These are phyloP conservation scores for Leptodontidium sp. DNA, from an alignment of 2,329 filamentous ascomycete species.

Conservation along the genomic window DNA sequence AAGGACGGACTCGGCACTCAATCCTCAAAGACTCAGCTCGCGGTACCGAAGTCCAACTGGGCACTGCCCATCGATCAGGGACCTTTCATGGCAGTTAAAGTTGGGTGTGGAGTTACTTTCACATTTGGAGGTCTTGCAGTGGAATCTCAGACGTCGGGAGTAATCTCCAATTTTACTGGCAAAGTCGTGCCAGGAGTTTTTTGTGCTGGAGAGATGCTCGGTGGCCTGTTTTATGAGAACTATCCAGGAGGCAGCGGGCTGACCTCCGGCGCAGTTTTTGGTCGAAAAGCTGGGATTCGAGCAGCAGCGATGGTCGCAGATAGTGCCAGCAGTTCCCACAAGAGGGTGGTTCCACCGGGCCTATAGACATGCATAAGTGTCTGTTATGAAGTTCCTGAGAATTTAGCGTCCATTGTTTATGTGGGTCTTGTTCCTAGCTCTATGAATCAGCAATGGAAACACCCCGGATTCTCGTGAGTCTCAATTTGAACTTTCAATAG, in stretches of 20 bases:
- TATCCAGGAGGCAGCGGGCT: conserved; percentile 70
- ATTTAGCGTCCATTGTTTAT: too few relatives aligned
- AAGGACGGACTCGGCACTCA: conserved; percentile 70
- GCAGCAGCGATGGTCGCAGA: background rate
- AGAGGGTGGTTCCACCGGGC: background rate
- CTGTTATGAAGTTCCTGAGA: background rate
- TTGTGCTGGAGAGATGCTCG: conserved; percentile 72
- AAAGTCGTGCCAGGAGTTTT: conserved; percentile 61
- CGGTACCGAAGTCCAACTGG: conserved; percentile 71
- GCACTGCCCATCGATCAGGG: conserved; percentile 63
- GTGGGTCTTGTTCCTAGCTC: too few relatives aligned
- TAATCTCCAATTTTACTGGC: conserved; percentile 55
- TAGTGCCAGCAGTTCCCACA: background rate
- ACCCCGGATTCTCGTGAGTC: too few relatives aligned
- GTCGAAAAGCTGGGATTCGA: conserved; percentile 50
- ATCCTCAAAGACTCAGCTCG: conserved; percentile 53
- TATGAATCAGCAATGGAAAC: too few relatives aligned
- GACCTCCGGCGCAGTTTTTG: conserved; percentile 65
- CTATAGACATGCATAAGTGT: background rate
- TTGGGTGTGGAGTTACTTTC: conserved; percentile 72
- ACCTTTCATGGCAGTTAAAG: conserved; percentile 70
- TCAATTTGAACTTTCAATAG: too few relatives aligned
- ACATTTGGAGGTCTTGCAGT: conserved; percentile 71
- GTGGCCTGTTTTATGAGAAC: conserved; percentile 69
- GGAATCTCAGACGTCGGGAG: conserved; percentile 59